Percentiles rank a stretch among this genome's conserved stretches.
phyloP scores from a whole-genome alignment of 2,329 filamentous ascomycete genomes.

The Cladobotryum protrusum region DNA sequence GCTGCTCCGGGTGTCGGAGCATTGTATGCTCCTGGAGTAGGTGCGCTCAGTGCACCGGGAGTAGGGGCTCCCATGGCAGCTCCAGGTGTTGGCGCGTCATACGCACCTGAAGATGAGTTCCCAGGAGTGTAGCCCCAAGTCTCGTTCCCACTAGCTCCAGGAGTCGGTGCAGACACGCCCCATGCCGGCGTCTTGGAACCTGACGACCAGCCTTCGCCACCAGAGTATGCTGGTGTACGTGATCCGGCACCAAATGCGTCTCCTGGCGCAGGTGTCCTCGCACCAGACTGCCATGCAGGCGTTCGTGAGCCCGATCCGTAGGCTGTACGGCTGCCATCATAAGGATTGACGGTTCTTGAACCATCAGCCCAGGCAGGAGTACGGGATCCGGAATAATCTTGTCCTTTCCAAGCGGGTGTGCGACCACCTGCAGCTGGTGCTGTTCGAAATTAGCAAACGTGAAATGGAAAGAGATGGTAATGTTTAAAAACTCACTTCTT shows the following conservation, averaged over 20 bases:
- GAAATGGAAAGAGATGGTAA: not conserved
- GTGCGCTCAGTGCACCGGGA: slow-evolving; percentile 58
- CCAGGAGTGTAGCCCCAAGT: slow-evolving; percentile 55
- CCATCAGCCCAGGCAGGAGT: slow-evolving; percentile 68
- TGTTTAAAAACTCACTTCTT: slow-evolving; percentile 51
- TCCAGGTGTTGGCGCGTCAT: slow-evolving; percentile 66
- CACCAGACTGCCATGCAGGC: slow-evolving; percentile 72
- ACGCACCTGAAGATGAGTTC: slow-evolving; percentile 41
- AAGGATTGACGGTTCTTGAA: slow-evolving; percentile 61
- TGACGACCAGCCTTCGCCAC: slow-evolving; percentile 55
- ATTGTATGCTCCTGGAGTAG: slow-evolving; percentile 64
- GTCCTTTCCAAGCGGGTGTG: slow-evolving; percentile 57
- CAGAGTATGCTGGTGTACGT: slow-evolving; percentile 59
- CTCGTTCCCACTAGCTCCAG: slow-evolving; percentile 51
- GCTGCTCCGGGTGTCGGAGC: slow-evolving; percentile 60
- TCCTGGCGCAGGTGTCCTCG: slow-evolving; percentile 58
- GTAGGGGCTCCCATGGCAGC: slow-evolving; percentile 54
- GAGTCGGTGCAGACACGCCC: slow-evolving; percentile 52
- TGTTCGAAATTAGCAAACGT: slow-evolving; percentile 23
- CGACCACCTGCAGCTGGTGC: slow-evolving; percentile 52
- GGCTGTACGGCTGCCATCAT: slow-evolving; percentile 67
- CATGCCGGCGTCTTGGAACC: slow-evolving; percentile 77
- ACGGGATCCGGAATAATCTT: slow-evolving; percentile 49
- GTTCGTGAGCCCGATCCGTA: slow-evolving; percentile 70
- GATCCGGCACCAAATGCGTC: slow-evolving; percentile 61